phyloP scores from a whole-genome alignment of 2,329 filamentous ascomycete species.

The Tolypocladium capitatum region DNA sequence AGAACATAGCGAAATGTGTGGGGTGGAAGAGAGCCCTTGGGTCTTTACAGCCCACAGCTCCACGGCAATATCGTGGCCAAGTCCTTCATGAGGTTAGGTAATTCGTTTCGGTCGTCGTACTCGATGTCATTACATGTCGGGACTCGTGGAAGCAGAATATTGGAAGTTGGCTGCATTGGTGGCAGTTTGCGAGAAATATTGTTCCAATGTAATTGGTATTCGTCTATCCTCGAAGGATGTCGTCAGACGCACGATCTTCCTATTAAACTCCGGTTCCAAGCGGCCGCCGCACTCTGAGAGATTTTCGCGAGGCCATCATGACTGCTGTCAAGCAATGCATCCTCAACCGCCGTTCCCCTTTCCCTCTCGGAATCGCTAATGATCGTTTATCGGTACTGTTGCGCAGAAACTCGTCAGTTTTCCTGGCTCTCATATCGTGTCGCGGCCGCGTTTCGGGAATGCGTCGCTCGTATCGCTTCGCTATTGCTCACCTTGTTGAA shows the following conservation, averaged over 20 bases:
- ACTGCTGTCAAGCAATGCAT: constrained; percentile 11
- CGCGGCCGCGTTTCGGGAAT: too few relatives aligned
- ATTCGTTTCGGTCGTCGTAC: background rate
- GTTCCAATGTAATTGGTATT: constrained; percentile 26
- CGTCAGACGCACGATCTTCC: constrained; percentile 28
- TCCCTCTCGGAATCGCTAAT: constrained; percentile 6
- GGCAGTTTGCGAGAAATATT: background rate
- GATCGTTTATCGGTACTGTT: constrained; percentile 25
- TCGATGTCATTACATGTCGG: background rate
- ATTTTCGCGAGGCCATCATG: constrained; percentile 19
- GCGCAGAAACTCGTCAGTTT: constrained; percentile 7
- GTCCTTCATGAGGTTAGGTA: background rate
- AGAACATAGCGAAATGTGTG: background rate
- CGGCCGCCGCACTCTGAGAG: constrained; percentile 28
- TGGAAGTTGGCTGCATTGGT: background rate
- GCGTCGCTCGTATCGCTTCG: background rate
- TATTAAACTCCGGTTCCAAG: constrained; percentile 33
- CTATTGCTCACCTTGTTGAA: constrained; percentile 50
- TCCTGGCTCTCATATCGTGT: background rate
- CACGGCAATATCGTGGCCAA: background rate
- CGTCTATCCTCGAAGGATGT: constrained; percentile 28
- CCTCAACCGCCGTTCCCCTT: constrained; percentile 6
- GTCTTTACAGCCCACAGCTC: background rate
- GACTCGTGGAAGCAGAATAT: background rate
- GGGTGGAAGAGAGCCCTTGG: background rate